These are phyloP conservation scores for Fomitopsis schrenkii DNA, from an alignment of 1,284 basidiomycete species.

Conservation along the genomic window DNA sequence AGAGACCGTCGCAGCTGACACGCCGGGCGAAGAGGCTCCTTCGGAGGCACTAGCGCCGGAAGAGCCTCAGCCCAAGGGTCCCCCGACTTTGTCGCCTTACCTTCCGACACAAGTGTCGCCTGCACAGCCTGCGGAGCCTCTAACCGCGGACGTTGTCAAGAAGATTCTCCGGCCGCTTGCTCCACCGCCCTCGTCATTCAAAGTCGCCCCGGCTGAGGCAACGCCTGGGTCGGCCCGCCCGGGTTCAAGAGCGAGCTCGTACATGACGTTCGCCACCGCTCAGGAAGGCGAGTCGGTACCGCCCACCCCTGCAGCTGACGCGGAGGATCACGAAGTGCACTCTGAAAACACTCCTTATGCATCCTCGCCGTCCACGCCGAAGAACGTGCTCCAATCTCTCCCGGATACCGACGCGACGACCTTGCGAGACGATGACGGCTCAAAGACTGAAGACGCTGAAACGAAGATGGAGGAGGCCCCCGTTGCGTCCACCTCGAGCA, in stretches of 20 bases:
- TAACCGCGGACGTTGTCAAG: constrained; percentile 4
- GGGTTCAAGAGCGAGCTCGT: constrained; percentile 28
- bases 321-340: neutral
- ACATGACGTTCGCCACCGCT: constrained; percentile 29
- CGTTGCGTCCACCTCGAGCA: neutral
- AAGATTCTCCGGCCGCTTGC: constrained; percentile 6
- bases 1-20: neutral
- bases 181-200: constrained; percentile 27
- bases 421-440: neutral
- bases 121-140: neutral
- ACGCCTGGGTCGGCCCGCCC: constrained; percentile 14
- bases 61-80: neutral
- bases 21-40: neutral
- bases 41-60: neutral
- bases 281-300: constrained; percentile 20
- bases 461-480: neutral
- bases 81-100: constrained; percentile 1
- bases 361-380: neutral
- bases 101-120: neutral
- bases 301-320: constrained; percentile 11
- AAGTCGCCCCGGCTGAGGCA: constrained; percentile 10
- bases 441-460: neutral
- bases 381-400: neutral
- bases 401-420: neutral
- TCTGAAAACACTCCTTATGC: neutral